Base-by-base conservation (phyloP, 768 basidiomycete species). In the Nidularia sp. region DNA sequence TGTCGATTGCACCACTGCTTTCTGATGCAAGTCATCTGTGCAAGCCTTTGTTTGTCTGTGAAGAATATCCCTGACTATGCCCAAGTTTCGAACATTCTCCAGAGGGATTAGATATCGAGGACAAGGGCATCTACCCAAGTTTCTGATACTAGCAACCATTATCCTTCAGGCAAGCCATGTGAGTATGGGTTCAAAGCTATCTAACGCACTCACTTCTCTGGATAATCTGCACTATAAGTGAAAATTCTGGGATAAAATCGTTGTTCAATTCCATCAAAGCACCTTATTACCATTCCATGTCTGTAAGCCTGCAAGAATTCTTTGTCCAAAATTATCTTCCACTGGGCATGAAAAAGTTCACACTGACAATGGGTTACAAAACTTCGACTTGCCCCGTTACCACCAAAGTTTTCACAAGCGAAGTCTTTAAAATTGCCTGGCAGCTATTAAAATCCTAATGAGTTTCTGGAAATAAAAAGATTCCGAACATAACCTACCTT, bases 201-300 rank as follows among this genome's bases (percentile, higher is more conserved):
- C 25, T 60, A 51, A 35, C 8, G n/a, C 54, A 50, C 63, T 32
- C 56, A 74, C 72, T 72, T 72, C 51, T 74, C 70, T 4, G 68
- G 71, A 51, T 73, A 74, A 56, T 74, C 72, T 0, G 72, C 71
- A 4, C 67, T 64, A 47, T 72, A 72, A 0, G 63, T 70, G 34
- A 72, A 65, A n/a, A 75, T 56, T 0, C 65, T 60, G 12, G 68
- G 69, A 50, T 61, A 73, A 7, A 72, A 45, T 2, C 60, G 62
- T 0, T 66, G 60, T 3, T 41, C 6, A 8, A 72, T 57, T 0
- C 67, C 66, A 60, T 74, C 72, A 7, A 34, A 42, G 48, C 66
- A 74, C 5, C 46, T 31, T 2, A 71, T 48, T 0, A 70, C 61
- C n/a, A 75, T 63, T 2, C 73, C 70, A 53, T 73, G 48, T 13